Base-by-base conservation (phyloP, 108 stramenopile genomes). In the Cyclostephanos invisitatus region DNA sequence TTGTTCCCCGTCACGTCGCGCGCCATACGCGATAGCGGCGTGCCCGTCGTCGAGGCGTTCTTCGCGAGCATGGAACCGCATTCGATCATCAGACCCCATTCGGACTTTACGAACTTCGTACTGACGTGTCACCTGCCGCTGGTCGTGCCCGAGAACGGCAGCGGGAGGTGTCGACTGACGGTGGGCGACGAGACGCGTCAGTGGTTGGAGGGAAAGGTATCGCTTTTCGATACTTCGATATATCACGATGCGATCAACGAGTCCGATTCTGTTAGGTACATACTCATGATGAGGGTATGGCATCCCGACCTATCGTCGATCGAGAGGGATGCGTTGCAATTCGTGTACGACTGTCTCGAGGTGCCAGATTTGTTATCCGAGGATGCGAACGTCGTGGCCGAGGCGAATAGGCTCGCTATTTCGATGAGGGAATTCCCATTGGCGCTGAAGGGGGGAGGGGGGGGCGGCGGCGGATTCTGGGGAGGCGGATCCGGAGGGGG, bases 161-260 rank as follows among this genome's bases (percentile, higher is more conserved):
- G 74, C 24, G 89, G 91, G 49, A 87, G 86, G 50, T 96, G 94
- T 44, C 83, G 89, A 12, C 64, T 96, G 25, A 81, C 90, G 2
- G 83, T 96, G 5, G 94, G 91, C 9, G 89, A 93, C 77, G 84
- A 87, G 53, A 87, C 86, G 21, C 65, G 87, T 10, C 64, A 90
- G 68, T 97, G 97, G 97, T 69, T 84, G 18, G 86, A 94, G 59
- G 96, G 93, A n/a, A 72, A 89, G 28, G 73, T 88, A 0, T 74
- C 84, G 62, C 35, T 91, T 44, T 96, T 97, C 59, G 97, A 97
- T 67, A 96, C 97, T 8, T 85, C 84, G 32, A 78, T 96, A 25
- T 84, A 92, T 56, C 97, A 97, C 67, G 91, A 94, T 82, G 95
- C 97, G 21, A 70, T 85, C 37, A 97, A 97, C 64, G 93, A 94